Conservation (phyloP, 2,329 filamentous ascomycete species). For the Beauveria rudraprayagi region DNA sequence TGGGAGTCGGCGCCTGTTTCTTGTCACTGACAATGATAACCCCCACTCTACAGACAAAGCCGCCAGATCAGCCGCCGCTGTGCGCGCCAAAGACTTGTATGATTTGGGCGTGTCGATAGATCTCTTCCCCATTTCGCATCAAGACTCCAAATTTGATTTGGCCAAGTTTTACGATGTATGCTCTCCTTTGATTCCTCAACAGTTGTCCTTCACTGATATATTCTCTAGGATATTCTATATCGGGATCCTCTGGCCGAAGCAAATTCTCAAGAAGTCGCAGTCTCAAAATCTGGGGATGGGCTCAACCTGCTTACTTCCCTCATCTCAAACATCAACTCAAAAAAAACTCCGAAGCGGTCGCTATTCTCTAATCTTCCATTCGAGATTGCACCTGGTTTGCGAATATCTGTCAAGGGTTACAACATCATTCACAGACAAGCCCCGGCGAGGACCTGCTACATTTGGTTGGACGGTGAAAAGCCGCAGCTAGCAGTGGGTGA, state of each 20-base stretch:
- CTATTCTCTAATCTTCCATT: slow-evolving; percentile 82
- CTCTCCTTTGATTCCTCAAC: neutral
- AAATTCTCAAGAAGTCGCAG: slow-evolving; percentile 42
- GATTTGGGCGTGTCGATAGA: slow-evolving; percentile 89
- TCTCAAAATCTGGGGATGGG: slow-evolving; percentile 64
- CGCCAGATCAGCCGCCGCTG: slow-evolving; percentile 66
- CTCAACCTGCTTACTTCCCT: slow-evolving; percentile 72
- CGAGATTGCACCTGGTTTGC: slow-evolving; percentile 76
- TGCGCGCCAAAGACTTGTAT: slow-evolving; percentile 88
- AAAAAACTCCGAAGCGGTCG: slow-evolving; percentile 75
- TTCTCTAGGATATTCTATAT: slow-evolving; percentile 76
- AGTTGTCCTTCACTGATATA: neutral
- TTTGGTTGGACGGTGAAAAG: slow-evolving; percentile 81
- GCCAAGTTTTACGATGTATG: slow-evolving; percentile 84
- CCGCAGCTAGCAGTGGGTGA: slow-evolving; percentile 70
- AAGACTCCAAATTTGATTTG: slow-evolving; percentile 65
- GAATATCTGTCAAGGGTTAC: slow-evolving; percentile 89
- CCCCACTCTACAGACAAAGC: slow-evolving; percentile 69
- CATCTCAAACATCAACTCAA: slow-evolving; percentile 82
- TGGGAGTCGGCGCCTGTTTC: slow-evolving; percentile 82
- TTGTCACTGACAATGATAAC: slow-evolving; percentile 90
- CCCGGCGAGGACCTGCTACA: slow-evolving; percentile 73
- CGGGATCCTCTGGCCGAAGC: slow-evolving; percentile 66
- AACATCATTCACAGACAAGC: slow-evolving; percentile 79
- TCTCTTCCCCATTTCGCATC: slow-evolving; percentile 77